Evolutionary conservation across 208 protist species (phyloP).

Genomic region (Acanthamoeba sp.): DNA sequence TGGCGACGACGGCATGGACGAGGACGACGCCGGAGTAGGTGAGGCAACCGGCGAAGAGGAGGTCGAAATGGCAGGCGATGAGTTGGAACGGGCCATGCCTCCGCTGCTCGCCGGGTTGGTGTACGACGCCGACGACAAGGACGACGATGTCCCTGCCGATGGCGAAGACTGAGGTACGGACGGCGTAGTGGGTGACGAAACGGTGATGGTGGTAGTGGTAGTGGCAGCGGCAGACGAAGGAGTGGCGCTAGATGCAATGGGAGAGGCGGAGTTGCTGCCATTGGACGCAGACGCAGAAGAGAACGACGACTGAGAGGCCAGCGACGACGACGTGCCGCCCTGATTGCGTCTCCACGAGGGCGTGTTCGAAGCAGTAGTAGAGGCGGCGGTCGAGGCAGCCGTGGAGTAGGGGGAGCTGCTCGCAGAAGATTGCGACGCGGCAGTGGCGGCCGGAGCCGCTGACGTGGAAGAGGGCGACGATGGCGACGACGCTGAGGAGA

Average conservation of each 20-base stretch:
- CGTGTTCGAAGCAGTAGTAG: not conserved
- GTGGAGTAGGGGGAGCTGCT: no score
- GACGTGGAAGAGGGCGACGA: not conserved
- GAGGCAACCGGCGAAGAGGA: not conserved
- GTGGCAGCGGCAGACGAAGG: not conserved
- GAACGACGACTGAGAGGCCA: not conserved
- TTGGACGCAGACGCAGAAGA: not conserved
- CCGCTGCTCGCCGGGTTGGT: not conserved
- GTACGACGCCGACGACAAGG: not conserved
- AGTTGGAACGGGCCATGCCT: not conserved
- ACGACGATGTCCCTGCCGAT: not conserved
- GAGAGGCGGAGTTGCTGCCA: not conserved
- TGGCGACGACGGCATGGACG: not conserved
- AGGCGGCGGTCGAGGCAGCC: not conserved
- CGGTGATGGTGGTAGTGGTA: not conserved
- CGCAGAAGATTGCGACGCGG: no score
- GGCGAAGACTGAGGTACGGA: not conserved
- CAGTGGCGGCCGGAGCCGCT: no score
- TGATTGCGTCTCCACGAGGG: slow-evolving; percentile 19
- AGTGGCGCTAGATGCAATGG: not conserved
- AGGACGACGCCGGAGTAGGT: not conserved
- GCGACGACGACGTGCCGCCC: not conserved
- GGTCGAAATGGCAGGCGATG: not conserved
- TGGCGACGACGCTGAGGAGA: not conserved
- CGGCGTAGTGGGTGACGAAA: not conserved